Evolutionary conservation across 805 yeast species (phyloP).

Genomic region (Cyberlindnera samutprakarnensis): DNA sequence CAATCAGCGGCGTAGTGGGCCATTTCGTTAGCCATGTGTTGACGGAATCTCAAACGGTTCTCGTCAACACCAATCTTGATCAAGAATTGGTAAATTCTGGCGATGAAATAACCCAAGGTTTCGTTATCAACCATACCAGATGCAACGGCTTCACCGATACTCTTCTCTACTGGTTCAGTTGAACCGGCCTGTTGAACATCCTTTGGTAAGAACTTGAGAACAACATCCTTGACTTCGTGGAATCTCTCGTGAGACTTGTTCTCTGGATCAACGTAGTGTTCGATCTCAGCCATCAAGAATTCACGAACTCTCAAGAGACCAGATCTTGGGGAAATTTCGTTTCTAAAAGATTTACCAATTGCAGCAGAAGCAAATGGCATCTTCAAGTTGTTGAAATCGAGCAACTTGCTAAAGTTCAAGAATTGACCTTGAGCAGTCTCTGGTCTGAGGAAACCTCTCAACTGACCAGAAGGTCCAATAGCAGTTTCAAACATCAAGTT

Average conservation of each 20-base stretch:
- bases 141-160: constrained; percentile 87
- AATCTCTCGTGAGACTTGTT: constrained; percentile 81
- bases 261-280: constrained; percentile 93
- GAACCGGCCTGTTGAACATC: constrained; percentile 83
- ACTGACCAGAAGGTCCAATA: constrained; percentile 96
- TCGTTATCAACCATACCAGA: constrained; percentile 90
- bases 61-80: constrained; percentile 86
- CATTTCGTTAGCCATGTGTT: constrained; percentile 98
- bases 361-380: constrained; percentile 99
- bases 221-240: constrained; percentile 62
- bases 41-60: constrained; percentile 85
- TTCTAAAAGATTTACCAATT: constrained; percentile 97
- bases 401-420: constrained; percentile 85
- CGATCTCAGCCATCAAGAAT: constrained; percentile 98
- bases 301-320: constrained; percentile 97
- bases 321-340: constrained; percentile 97
- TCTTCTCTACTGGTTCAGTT: constrained; percentile 52
- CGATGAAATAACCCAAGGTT: constrained; percentile 95
- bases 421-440: constrained; percentile 99
- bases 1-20: constrained; percentile 99
- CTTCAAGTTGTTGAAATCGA: constrained; percentile 89
- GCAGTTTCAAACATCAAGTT: constrained; percentile 99
- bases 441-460: constrained; percentile 94
- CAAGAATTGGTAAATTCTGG: constrained; percentile 83
- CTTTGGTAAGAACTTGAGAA: constrained; percentile 76